Conservation (phyloP, 2,329 filamentous ascomycete species). For the Phoma sp. region DNA sequence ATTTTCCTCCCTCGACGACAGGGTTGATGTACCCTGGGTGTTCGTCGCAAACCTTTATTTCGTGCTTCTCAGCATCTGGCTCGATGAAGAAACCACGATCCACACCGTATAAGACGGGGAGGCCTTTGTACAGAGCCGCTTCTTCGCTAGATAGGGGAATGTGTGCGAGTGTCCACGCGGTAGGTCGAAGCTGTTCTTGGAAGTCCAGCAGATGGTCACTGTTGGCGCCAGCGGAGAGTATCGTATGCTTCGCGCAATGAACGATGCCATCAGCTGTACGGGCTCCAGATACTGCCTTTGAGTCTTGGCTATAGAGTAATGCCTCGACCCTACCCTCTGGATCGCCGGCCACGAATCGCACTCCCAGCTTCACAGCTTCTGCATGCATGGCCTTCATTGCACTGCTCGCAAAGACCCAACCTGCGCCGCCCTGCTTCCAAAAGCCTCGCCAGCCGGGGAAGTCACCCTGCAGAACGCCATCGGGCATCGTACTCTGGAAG, state of each 20-base stretch:
- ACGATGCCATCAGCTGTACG: constrained; percentile 52
- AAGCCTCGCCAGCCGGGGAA: constrained; percentile 62
- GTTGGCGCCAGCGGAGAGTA: constrained; percentile 60
- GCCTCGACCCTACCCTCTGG: constrained; percentile 49
- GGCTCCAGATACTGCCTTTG: constrained; percentile 52
- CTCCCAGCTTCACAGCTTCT: constrained; percentile 58
- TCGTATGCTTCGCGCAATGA: constrained; percentile 54
- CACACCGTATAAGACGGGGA: constrained; percentile 60
- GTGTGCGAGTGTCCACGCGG: constrained; percentile 62
- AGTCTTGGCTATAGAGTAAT: constrained; percentile 43
- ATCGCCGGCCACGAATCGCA: constrained; percentile 55
- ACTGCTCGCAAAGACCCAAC: constrained; percentile 63
- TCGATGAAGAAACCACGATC: constrained; percentile 61
- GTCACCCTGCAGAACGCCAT: constrained; percentile 59
- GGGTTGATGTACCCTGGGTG: constrained; percentile 65
- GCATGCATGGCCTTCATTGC: constrained; percentile 56
- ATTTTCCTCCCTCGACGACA: constrained; percentile 38
- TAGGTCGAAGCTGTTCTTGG: constrained; percentile 61
- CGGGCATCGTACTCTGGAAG: constrained; percentile 61
- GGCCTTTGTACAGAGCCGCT: constrained; percentile 53
- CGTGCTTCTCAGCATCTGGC: constrained; percentile 53
- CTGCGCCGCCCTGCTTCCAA: constrained; percentile 54
- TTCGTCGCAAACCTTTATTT: constrained; percentile 63
- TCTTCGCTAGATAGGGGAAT: constrained; percentile 59
- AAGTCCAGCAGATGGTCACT: constrained; percentile 59